Base-by-base conservation (phyloP, 257 asterid genomes). In the Nyctanthes arbortristis region DNA sequence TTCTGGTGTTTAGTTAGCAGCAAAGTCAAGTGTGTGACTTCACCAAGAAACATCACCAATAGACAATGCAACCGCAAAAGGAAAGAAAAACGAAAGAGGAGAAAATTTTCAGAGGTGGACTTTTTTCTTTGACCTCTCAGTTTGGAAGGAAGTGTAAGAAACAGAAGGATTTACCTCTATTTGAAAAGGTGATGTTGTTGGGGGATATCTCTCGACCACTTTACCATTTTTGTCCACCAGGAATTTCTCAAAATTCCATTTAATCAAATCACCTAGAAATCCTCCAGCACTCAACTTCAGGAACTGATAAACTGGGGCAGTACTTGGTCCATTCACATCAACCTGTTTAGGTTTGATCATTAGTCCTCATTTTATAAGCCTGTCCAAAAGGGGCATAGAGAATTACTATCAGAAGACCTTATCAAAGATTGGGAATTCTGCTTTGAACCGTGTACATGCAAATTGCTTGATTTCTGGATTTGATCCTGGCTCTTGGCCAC, bases 201-300 rank as follows among this genome's bases (percentile, higher is more conserved):
- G 98, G 57, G 88, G 85, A 60, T 93, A 93, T 85, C 98, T 79
- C 78, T 93, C 91, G 13, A 87, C 90, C 61, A 93, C 97, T 78
- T 81, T 84, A 27, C 98, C 98, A 56, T 85, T 87, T 75, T 88
- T 93, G 84, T 93, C 96, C 60, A 90, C 96, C 39, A 93, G 81
- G 74, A 93, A 93, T 80, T 93, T 93, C 92, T 93, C 98, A 33
- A 93, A 93, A 65, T 93, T 93, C 98, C 98, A 93, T 77, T 93
- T 93, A 67, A 93, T 70, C 75, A 93, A 68, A 84, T 83, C 96
- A 22, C 96, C 96, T 0, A 93, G 78, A 67, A 90, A 85, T 40
- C 98, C 97, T 47, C 98, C 97, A 30, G 95, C 81, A 40, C 34
- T 88, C 34, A 96, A 84, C 85, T 93, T 93, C 72, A 93, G 80